These are phyloP conservation scores for Quaeritorhiza haematococci DNA, from an alignment of 371 early-diverging fungal species.

Conservation along the genomic window DNA sequence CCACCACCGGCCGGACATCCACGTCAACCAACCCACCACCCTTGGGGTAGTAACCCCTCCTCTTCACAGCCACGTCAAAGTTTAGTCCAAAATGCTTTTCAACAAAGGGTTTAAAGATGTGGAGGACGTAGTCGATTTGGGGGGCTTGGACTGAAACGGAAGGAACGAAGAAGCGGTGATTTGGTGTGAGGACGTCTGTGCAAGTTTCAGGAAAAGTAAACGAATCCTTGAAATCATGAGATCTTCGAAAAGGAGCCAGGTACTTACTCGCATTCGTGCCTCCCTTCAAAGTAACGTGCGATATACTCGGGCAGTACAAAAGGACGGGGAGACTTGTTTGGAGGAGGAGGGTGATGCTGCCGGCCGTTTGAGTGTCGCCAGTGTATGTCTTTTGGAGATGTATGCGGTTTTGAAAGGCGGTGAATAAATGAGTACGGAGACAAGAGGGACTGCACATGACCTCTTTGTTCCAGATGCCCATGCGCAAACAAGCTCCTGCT, in stretches of 20 bases:
- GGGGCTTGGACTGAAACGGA: constrained; percentile 12
- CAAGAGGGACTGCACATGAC: no score
- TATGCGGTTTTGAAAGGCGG: no score
- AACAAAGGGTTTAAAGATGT: constrained; percentile 20
- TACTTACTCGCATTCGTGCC: constrained; percentile 24
- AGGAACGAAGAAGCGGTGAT: neutral
- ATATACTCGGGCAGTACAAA: constrained; percentile 4
- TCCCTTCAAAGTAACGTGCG: constrained; percentile 14
- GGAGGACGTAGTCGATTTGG: constrained; percentile 19
- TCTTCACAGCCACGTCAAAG: neutral
- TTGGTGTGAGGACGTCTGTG: neutral
- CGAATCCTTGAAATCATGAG: no score
- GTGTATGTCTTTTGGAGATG: no score
- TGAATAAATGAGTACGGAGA: no score
- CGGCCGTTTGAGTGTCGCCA: constrained; percentile 28
- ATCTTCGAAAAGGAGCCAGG: no score
- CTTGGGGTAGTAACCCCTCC: constrained; percentile 14
- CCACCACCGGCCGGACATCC: neutral
- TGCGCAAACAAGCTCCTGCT: constrained; percentile 3
- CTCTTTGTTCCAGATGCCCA: no score
- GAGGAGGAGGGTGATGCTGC: constrained; percentile 23
- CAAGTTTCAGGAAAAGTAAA: neutral
- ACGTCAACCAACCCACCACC: constrained; percentile 11
- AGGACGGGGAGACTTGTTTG: constrained; percentile 25
- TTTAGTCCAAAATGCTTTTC: neutral